These are phyloP conservation scores for Cercophora samala DNA, from an alignment of 495 filamentous ascomycete species.

Conservation along the genomic window DNA sequence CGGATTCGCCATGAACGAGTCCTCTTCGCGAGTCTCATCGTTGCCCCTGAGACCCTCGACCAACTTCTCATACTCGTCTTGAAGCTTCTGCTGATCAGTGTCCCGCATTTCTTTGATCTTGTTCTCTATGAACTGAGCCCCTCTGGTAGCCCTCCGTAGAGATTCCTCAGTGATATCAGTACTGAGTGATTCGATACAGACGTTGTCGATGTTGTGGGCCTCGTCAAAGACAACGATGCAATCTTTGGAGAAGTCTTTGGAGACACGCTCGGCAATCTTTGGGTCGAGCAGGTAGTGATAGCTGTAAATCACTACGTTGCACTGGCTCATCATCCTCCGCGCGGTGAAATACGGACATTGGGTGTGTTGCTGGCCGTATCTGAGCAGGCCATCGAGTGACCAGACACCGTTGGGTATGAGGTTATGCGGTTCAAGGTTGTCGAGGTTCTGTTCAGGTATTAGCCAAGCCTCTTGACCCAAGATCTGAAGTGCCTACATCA, in stretches of 20 bases:
- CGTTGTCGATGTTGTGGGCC: constrained; percentile 99
- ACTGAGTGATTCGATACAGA: constrained; percentile 96
- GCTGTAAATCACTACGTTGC: constrained; percentile 99
- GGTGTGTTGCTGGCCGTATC: constrained; percentile 90
- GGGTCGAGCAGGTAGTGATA: constrained; percentile 98
- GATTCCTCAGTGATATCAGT: constrained; percentile 96
- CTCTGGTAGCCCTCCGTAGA: constrained; percentile 78
- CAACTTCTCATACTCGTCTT: constrained; percentile 92
- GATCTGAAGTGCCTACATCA: constrained; percentile 54
- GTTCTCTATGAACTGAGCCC: constrained; percentile 83
- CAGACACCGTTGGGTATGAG: constrained; percentile 91
- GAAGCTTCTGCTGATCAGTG: constrained; percentile 85
- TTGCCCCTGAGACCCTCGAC: constrained; percentile 88
- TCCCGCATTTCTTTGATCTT: constrained; percentile 91
- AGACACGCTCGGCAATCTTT: constrained; percentile 96
- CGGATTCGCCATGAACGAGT: constrained; percentile 95
- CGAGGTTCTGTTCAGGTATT: constrained; percentile 65
- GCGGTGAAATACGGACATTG: constrained; percentile 98
- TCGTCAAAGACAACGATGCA: constrained; percentile 99
- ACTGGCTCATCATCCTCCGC: constrained; percentile 96
- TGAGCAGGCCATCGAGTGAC: constrained; percentile 83
- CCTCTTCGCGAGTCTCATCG: constrained; percentile 84
- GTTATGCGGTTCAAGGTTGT: constrained; percentile 90
- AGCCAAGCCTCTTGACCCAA: background rate
- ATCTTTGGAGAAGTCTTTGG: constrained; percentile 93